Percentiles rank a stretch among this genome's conserved stretches.
Evolutionary conservation across 257 asterid genomes (phyloP).

Genomic region (Vinca minor): DNA sequence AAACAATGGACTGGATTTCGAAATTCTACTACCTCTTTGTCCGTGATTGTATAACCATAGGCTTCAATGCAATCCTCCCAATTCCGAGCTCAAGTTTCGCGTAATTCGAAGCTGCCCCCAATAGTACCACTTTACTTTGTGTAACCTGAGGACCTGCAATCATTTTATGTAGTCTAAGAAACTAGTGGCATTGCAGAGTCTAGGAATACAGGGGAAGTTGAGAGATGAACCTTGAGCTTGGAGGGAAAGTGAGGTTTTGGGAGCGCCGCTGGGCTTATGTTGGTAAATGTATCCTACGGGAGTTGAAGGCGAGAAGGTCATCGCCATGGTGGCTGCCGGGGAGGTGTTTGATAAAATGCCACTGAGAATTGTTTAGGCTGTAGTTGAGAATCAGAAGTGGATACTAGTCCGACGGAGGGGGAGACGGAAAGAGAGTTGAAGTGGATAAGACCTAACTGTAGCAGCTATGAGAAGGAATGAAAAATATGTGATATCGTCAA

Average conservation of each 20-base stretch:
- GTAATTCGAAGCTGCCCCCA: conserved; percentile 65
- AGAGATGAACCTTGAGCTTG: conserved; percentile 24
- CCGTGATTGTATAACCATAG: conserved; percentile 25
- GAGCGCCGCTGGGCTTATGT: conserved; percentile 31
- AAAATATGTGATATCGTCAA: no score
- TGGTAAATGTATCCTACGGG: conserved; percentile 41
- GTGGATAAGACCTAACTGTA: no score
- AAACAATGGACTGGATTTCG: neutral
- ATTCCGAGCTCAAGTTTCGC: conserved; percentile 43
- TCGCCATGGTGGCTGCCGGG: conserved; percentile 36
- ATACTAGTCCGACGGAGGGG: neutral
- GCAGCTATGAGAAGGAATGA: no score
- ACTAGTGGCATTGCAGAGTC: neutral
- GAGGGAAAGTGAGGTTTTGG: conserved; percentile 32
- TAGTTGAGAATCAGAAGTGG: neutral
- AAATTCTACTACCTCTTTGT: conserved; percentile 37
- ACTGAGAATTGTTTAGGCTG: no score
- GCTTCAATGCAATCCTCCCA: conserved; percentile 33
- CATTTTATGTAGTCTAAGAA: conserved; percentile 1
- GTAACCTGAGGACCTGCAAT: conserved; percentile 36
- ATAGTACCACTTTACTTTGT: conserved; percentile 27
- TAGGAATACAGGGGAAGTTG: neutral
- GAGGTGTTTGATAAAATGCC: conserved; percentile 13
- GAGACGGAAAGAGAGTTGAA: neutral
- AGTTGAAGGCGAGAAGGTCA: conserved; percentile 51